Evolutionary conservation across 768 basidiomycete species (phyloP).

Genomic region (Coprinopsis cinerea): DNA sequence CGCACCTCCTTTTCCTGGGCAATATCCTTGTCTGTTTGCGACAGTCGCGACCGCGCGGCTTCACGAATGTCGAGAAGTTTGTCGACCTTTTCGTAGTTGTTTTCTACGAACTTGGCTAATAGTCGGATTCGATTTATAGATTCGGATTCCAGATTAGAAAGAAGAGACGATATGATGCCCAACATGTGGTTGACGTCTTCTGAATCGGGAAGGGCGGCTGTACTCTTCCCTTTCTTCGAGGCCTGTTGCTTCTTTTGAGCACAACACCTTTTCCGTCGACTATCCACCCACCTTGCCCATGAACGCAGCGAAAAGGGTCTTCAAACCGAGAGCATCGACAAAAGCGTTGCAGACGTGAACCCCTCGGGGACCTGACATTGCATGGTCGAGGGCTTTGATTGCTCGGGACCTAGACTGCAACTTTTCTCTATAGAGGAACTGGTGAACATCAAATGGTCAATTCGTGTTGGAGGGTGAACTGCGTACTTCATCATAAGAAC

Average conservation of each 20-base stretch:
- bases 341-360: slow-evolving; percentile 74
- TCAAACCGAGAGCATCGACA: slow-evolving; percentile 82
- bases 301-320: slow-evolving; percentile 83
- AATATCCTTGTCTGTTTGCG: slow-evolving; percentile 59
- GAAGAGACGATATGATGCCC: slow-evolving; percentile 81
- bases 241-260: slow-evolving; percentile 29
- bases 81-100: slow-evolving; percentile 90
- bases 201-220: slow-evolving; percentile 43
- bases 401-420: slow-evolving; percentile 72
- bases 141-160: slow-evolving; percentile 83
- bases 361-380: slow-evolving; percentile 74
- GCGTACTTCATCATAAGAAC: slow-evolving; percentile 94
- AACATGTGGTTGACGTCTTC: slow-evolving; percentile 88
- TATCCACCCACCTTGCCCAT: slow-evolving; percentile 78
- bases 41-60: slow-evolving; percentile 54
- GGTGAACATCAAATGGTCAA: too few relatives aligned
- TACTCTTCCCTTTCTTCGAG: slow-evolving; percentile 60
- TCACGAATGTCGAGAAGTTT: slow-evolving; percentile 87
- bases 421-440: slow-evolving; percentile 84
- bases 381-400: slow-evolving; percentile 89
- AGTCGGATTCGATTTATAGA: slow-evolving; percentile 75
- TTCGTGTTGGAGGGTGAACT: background rate
- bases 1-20: slow-evolving; percentile 60
- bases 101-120: slow-evolving; percentile 91
- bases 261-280: background rate